Base-by-base conservation (phyloP, 805 yeast species). In the Komagataella phaffii region DNA sequence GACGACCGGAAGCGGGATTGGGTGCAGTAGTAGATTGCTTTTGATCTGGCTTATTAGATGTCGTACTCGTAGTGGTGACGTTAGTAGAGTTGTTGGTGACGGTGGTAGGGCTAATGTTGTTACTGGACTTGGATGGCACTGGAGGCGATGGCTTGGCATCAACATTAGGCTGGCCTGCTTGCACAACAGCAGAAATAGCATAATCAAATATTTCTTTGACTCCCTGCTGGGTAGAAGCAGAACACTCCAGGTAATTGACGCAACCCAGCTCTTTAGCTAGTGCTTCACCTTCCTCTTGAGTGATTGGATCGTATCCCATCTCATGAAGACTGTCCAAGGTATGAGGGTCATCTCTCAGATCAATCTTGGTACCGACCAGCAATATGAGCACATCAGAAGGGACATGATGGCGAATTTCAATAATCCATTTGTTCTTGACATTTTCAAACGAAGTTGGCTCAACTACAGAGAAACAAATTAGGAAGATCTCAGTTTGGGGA, bases 401-500 rank as follows among this genome's bases (percentile, higher is more conserved):
- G 7, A 93, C 81, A 64, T 87, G 95, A 64, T 87, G 95, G 61
- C 80, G 74, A 54, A 89, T 80, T 66, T 89, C 97, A 4, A 96
- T 96, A 57, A 81, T 76, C 89, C 89, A 83, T 63, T 88, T 88
- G 56, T 81, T 80, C 59, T 79, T 80, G 53, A 89, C 88, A 64
- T 89, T 88, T 55, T 79, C 81, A 65, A 84, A 88, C 17, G 93
- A 83, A 24, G 84, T 76, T 36, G 90, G 95, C 59, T 81, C 85
- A 46, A 85, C 83, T 6, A 89, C 81, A 5, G 95, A 85, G 65
- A 88, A 89, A 67, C 96, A 89, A 53, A 87, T 78, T 51, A 89
- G 68, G 62, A 89, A 89, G 43, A 89, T 85, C 59, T 88, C 96
- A 0, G 96, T 88, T 63, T 89, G 96, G 3, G 96, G 96, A 61